Percentiles rank a stretch among this genome's conserved stretches.
phyloP scores from a whole-genome alignment of 2,329 filamentous ascomycete genomes.

The Huntiella omanensis region DNA sequence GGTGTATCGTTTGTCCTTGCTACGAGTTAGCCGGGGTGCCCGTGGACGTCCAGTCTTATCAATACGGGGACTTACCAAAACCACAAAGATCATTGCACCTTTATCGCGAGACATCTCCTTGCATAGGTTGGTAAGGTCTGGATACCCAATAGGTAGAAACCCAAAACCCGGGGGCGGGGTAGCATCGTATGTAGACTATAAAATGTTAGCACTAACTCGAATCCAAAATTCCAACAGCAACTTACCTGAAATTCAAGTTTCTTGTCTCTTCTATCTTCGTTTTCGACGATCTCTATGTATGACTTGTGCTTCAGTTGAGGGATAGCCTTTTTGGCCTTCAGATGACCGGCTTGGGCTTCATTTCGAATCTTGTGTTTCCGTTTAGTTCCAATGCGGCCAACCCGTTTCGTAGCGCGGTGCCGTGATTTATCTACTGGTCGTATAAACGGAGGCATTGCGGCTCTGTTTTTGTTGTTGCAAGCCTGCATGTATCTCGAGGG shows the following conservation, averaged over 20 bases:
- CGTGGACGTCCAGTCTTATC: background rate
- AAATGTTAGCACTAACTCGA: constrained; percentile 10
- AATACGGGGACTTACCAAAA: constrained; percentile 31
- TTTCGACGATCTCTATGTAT: constrained; percentile 46
- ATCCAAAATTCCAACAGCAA: background rate
- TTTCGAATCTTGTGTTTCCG: too few relatives aligned
- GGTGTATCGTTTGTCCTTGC: constrained; percentile 18
- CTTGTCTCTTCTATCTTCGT: constrained; percentile 39
- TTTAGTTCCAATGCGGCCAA: too few relatives aligned
- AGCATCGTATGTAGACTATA: constrained; percentile 31
- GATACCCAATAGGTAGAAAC: constrained; percentile 44
- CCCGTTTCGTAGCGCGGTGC: too few relatives aligned
- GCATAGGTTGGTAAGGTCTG: constrained; percentile 38
- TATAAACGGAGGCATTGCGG: too few relatives aligned
- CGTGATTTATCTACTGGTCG: too few relatives aligned
- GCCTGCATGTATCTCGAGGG: too few relatives aligned
- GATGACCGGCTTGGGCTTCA: too few relatives aligned
- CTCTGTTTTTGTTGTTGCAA: too few relatives aligned
- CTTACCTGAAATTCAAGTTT: constrained; percentile 43
- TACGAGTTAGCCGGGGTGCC: background rate
- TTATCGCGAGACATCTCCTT: constrained; percentile 45
- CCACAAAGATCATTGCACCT: constrained; percentile 46
- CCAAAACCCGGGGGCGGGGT: constrained; percentile 40
- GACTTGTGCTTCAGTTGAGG: constrained; percentile 37
- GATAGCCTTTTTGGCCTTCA: constrained; percentile 19